phyloP scores from a whole-genome alignment of 352 stramenopile species.

The Globisporangium perplexum region DNA sequence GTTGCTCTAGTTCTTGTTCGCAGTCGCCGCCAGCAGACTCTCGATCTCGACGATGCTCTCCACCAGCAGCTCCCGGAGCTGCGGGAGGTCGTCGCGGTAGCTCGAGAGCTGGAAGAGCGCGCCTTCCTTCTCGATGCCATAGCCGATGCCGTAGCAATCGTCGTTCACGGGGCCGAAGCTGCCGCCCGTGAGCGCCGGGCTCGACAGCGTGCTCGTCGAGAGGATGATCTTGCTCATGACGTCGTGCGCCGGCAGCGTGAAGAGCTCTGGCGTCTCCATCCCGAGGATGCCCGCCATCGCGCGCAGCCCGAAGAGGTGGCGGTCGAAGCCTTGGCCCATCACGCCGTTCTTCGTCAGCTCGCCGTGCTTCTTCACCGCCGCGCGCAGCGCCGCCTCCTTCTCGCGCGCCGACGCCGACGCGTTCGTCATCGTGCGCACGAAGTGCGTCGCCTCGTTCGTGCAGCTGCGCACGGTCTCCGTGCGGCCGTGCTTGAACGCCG shows the following conservation, averaged over 20 bases:
- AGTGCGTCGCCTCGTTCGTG: slow-evolving; percentile 78
- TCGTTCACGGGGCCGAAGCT: slow-evolving; percentile 89
- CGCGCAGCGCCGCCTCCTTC: slow-evolving; percentile 58
- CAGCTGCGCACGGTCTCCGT: slow-evolving; percentile 88
- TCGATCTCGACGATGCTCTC: slow-evolving; percentile 74
- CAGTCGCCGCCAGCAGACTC: slow-evolving; percentile 38
- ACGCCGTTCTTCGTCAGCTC: slow-evolving; percentile 88
- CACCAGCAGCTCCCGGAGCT: slow-evolving; percentile 69
- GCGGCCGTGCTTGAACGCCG: slow-evolving; percentile 89
- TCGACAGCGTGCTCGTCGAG: slow-evolving; percentile 88
- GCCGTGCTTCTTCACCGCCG: slow-evolving; percentile 82
- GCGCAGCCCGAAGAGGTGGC: slow-evolving; percentile 78
- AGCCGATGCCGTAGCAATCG: slow-evolving; percentile 89
- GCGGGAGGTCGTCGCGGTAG: slow-evolving; percentile 70
- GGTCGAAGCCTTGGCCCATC: slow-evolving; percentile 88
- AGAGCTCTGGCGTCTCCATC: slow-evolving; percentile 62
- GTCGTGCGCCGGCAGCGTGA: slow-evolving; percentile 69
- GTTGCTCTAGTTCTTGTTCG: slow-evolving; percentile 18
- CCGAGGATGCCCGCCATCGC: slow-evolving; percentile 63
- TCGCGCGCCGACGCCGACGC: slow-evolving; percentile 39
- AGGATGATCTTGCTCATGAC: slow-evolving; percentile 88
- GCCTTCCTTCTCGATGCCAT: slow-evolving; percentile 79
- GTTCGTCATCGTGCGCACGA: slow-evolving; percentile 71
- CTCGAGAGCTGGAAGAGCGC: slow-evolving; percentile 85
- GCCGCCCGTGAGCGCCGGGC: slow-evolving; percentile 74